These are phyloP conservation scores for Bidens hawaiensis DNA, from an alignment of 140 eudicot genomes.

Conservation along the genomic window DNA sequence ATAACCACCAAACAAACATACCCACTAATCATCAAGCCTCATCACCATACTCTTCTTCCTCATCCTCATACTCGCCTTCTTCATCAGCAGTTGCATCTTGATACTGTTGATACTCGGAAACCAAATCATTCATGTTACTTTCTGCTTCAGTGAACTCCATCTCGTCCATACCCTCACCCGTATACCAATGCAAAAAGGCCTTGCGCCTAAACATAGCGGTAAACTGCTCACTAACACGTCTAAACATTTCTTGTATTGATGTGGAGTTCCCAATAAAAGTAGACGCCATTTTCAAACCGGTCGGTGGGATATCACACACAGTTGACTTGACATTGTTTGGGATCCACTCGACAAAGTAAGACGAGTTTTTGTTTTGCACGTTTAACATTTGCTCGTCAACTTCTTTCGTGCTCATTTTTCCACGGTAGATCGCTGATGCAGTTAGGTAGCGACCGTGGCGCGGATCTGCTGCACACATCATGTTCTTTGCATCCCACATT, in stretches of 20 bases:
- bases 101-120: slow-evolving; percentile 37
- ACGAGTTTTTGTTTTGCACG: slow-evolving; percentile 66
- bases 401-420: slow-evolving; percentile 66
- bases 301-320: slow-evolving; percentile 61
- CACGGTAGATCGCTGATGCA: slow-evolving; percentile 61
- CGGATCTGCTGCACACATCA: slow-evolving; percentile 38
- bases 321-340: slow-evolving; percentile 68
- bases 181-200: slow-evolving; percentile 12
- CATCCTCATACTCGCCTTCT: slow-evolving; percentile 33
- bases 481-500: slow-evolving; percentile 70
- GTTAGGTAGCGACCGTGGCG: slow-evolving; percentile 58
- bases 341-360: slow-evolving; percentile 68
- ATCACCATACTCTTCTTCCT: slow-evolving; percentile 26
- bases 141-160: slow-evolving; percentile 8
- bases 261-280: slow-evolving; percentile 61
- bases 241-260: slow-evolving; percentile 18
- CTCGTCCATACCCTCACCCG: slow-evolving; percentile 9
- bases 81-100: slow-evolving; percentile 42
- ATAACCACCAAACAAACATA: slow-evolving; percentile 12
- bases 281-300: slow-evolving; percentile 59
- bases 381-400: slow-evolving; percentile 66
- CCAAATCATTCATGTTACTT: slow-evolving; percentile 4
- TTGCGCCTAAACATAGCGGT: slow-evolving; percentile 5
- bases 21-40: slow-evolving; percentile 7
- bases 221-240: slow-evolving; percentile 56